Evolutionary conservation across 179 eudicot genomes (phyloP).

Genomic region (Camellia oleifera): DNA sequence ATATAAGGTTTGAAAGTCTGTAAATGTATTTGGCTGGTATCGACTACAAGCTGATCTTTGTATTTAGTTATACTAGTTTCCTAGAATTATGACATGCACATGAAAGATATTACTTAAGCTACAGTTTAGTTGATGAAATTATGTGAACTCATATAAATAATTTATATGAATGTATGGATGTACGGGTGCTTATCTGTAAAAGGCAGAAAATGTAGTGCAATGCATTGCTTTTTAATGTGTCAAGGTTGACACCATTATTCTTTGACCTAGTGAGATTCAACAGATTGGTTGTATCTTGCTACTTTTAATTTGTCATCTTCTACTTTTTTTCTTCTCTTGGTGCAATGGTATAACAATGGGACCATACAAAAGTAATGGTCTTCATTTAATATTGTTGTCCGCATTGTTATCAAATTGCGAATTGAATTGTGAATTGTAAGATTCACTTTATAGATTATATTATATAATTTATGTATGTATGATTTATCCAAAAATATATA

Average conservation of each 20-base stretch:
- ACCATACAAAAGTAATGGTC: background rate
- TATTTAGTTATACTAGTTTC: background rate
- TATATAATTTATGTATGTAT: too few relatives aligned
- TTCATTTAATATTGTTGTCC: background rate
- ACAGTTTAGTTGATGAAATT: background rate
- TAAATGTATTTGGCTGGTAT: conserved; percentile 1
- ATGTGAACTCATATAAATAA: background rate
- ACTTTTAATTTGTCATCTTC: background rate
- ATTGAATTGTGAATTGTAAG: too few relatives aligned
- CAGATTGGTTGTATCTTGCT: background rate
- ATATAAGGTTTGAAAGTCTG: background rate
- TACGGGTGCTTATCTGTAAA: background rate
- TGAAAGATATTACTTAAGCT: background rate
- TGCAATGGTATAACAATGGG: background rate
- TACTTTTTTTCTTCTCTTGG: background rate
- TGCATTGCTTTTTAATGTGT: background rate
- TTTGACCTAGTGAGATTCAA: background rate
- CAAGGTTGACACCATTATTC: background rate
- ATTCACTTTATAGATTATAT: too few relatives aligned
- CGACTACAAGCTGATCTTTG: background rate
- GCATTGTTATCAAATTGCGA: background rate
- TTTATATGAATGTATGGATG: background rate
- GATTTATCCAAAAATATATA: too few relatives aligned
- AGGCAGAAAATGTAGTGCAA: background rate
- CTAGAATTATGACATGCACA: background rate